Base-by-base conservation (phyloP, 768 basidiomycete genomes). In the Neoboletus magnificus region DNA sequence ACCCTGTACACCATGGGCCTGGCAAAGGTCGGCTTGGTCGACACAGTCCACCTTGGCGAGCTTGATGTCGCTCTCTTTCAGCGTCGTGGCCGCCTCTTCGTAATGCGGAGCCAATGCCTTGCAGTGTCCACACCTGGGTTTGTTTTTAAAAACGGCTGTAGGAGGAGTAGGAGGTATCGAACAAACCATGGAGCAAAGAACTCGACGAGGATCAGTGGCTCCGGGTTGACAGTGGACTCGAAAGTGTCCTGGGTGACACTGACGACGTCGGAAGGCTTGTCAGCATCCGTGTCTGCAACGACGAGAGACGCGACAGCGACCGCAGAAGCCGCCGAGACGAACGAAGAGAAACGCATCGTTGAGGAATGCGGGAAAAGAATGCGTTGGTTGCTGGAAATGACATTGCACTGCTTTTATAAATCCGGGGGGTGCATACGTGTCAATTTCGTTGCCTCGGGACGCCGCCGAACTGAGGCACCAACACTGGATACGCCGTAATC, bases 41-140 rank as follows among this genome's bases (percentile, higher is more conserved):
- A 97, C 96, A 72, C 96, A 98, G 78, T 98, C 93, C 48, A 98
- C 95, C 70, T 98, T 96, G 62, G 94, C 94, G 50, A 99, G 74
- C 71, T 89, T 89, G 76, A 99, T 92, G 72, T 79, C 79, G 71
- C 86, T 90, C 60, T 87, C 88, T 77, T 96, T 97, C 72, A 99
- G 85, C 35, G 84, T 77, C 12, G 95, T 96, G 1, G 97, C 94
- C 4, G 97, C 96, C 71, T 90, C 86, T 70, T 95, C 92, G 62
- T 95, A 96, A 60, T 96, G 87, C 50, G 94, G 94, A 22, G 93
- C 93, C 50, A 97, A 81, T 33, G 93, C 90, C 68, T 96, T 96
- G 80, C 95, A 97, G 76, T 97, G 94, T 44, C 93, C 93, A 70
- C 93, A 95, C 90, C 89, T 91, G 50, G n/a, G 5, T 25, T 35